Evolutionary conservation across 2,329 filamentous ascomycete species (phyloP), one percentile per base, ranked within the genome.

Genomic region (Diplodia mutila): DNA sequence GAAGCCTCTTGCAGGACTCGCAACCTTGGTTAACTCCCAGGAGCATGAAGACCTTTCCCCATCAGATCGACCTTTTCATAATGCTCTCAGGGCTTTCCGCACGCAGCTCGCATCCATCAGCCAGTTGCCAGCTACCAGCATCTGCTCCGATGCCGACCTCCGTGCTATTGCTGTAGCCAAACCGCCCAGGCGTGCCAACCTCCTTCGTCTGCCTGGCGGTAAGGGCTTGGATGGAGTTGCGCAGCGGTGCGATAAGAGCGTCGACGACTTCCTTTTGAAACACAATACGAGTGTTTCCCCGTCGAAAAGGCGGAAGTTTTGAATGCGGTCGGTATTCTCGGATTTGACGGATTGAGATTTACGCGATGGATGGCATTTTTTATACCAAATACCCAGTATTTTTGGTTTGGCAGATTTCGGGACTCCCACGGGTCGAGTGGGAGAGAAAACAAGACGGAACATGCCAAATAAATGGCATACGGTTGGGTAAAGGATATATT

Each of bases 11-110:
- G 25, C n/a, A n/a, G 9, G 18, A 12, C 25, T 25, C 14, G n/a
- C 9, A 25, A 29, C 46, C n/a, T 51, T 8, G n/a, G 14, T 14
- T 12, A 18, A n/a, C 12, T 11, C 34, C 12, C 27, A 34, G 11
- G 46, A 34, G 16, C 16, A 14, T 4, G 25, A 18, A 25, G 61
- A 51, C 1, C 9, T 64, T 4, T 11, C 25, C 9, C 8, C 25
- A 8, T 12, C 23, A 12, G 59, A 54, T 12, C 61, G 61, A 2
- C 49, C 61, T 2, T 65, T 65, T 32, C 18, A 54, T 48, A 65
- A 54, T 21, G 61, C 61, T 21, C 61, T 65, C 32, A 39, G 11
- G 29, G 61, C 48, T 21, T 27, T 65, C 7, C 61, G 61, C 9
- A 65, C 48, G 5, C 32, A 29, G 16, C 48, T 65, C 3, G 53